Conservation (phyloP, 352 stramenopile species). For the Phytophthora capsici region DNA sequence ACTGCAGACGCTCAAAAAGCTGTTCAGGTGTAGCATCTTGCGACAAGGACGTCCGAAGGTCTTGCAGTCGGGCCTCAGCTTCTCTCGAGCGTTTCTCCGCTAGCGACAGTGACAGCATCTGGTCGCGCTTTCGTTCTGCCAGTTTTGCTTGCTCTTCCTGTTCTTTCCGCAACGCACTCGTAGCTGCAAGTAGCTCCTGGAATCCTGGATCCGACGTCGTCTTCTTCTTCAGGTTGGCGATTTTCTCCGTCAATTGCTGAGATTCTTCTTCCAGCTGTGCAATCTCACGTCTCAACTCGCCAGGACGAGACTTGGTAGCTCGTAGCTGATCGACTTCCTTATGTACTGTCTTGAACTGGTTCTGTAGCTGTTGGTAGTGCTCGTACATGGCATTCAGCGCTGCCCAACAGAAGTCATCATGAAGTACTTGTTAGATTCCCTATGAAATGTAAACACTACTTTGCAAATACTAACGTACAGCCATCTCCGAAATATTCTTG, state of each 20-base stretch:
- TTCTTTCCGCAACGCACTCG: conserved; percentile 91
- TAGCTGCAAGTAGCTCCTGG: conserved; percentile 90
- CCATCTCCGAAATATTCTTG: conserved; percentile 93
- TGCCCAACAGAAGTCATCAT: conserved; percentile 15
- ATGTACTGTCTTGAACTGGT: conserved; percentile 92
- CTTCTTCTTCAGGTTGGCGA: conserved; percentile 89
- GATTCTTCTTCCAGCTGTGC: conserved; percentile 92
- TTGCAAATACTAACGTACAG: conserved; percentile 38
- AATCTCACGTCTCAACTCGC: conserved; percentile 91
- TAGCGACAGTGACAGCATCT: conserved; percentile 85
- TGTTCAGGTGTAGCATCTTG: conserved; percentile 86
- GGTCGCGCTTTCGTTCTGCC: conserved; percentile 87
- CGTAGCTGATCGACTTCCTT: conserved; percentile 90
- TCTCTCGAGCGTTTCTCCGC: conserved; percentile 85
- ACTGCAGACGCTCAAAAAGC: conserved; percentile 85
- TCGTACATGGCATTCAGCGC: conserved; percentile 84
- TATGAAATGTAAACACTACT: neutral
- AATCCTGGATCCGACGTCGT: conserved; percentile 74
- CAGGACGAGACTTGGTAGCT: conserved; percentile 75
- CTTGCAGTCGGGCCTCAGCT: conserved; percentile 69
- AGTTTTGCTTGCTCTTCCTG: conserved; percentile 95
- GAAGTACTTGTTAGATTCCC: neutral
- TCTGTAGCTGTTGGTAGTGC: conserved; percentile 93
- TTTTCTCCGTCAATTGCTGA: conserved; percentile 91
- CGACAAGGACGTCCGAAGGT: conserved; percentile 74